A percentile compares a stretch with the other conserved stretches of the same genome.
Evolutionary conservation across 495 filamentous ascomycete genomes (phyloP).

Genomic region (Margaritispora aquatica): DNA sequence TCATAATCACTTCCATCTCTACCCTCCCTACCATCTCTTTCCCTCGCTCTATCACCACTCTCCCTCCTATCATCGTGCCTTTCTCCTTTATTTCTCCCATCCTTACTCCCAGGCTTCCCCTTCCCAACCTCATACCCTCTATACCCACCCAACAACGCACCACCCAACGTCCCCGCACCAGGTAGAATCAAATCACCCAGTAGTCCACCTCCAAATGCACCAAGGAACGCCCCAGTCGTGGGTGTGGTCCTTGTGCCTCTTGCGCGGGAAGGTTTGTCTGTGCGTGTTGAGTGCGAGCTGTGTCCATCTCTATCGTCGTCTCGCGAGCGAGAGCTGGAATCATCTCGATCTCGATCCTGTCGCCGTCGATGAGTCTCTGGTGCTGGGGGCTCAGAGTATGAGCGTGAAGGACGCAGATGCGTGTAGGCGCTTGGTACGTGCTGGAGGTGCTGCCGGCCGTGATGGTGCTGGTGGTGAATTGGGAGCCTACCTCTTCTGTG

Average conservation of each 20-base stretch:
- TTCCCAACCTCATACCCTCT: conserved; percentile 8
- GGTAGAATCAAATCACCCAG: conserved; percentile 16
- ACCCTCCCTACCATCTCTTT: not conserved
- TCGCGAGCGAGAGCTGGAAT: not conserved
- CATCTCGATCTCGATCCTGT: not conserved
- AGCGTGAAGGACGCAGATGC: not conserved
- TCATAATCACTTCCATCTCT: not conserved
- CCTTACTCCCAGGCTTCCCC: not conserved
- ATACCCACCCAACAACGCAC: conserved; percentile 14
- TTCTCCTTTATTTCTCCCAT: not conserved
- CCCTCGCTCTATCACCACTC: not conserved
- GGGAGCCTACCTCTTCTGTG: too few relatives aligned
- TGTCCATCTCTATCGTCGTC: not conserved
- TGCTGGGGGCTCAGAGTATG: not conserved
- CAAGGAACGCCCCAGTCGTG: conserved; percentile 8
- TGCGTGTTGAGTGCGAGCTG: not conserved
- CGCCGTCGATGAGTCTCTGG: not conserved
- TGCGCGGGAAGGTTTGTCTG: not conserved
- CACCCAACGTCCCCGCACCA: conserved; percentile 13
- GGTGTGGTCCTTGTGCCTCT: not conserved
- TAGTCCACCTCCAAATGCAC: conserved; percentile 13
- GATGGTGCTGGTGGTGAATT: too few relatives aligned
- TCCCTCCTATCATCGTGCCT: conserved; percentile 1
- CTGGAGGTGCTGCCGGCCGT: not conserved
- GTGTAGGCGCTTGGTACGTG: not conserved